A percentile compares a stretch with the other conserved stretches of the same genome.
Evolutionary conservation across 176 grass and related monocot genomes (phyloP).

Genomic region (Tillandsia fasciculata): DNA sequence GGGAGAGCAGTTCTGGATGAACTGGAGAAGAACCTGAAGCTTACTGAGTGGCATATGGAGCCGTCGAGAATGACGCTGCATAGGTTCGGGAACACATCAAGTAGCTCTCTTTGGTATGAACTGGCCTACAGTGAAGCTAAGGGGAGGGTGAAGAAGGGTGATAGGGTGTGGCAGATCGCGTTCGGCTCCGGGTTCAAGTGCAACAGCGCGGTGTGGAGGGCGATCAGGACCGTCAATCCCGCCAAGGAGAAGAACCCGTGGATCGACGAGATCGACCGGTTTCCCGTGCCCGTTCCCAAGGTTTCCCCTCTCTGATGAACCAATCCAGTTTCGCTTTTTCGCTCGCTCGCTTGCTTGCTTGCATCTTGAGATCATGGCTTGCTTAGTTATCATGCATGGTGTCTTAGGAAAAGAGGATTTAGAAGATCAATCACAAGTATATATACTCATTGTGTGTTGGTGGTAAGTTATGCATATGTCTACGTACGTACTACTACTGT

Average conservation of each 20-base stretch:
- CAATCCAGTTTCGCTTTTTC: neutral
- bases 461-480: too few species aligned
- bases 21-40: constrained; percentile 31
- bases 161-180: constrained; percentile 28
- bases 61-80: constrained; percentile 32
- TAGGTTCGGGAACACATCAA: constrained; percentile 36
- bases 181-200: constrained; percentile 41
- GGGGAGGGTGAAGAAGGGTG: constrained; percentile 28
- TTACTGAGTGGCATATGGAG: constrained; percentile 23
- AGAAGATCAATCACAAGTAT: neutral
- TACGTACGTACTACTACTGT: too few species aligned
- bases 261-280: constrained; percentile 26
- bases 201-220: constrained; percentile 41
- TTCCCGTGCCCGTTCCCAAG: constrained; percentile 23
- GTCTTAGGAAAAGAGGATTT: neutral
- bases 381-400: neutral
- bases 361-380: neutral
- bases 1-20: constrained; percentile 30
- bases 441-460: neutral
- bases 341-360: neutral
- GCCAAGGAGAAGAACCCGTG: constrained; percentile 34
- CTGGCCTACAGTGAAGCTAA: constrained; percentile 25
- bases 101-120: constrained; percentile 36
- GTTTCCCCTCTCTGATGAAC: constrained; percentile 12
- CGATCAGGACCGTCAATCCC: constrained; percentile 21